Base-by-base conservation (phyloP, 345 rosid genomes). In the Eutrema heterophyllum region DNA sequence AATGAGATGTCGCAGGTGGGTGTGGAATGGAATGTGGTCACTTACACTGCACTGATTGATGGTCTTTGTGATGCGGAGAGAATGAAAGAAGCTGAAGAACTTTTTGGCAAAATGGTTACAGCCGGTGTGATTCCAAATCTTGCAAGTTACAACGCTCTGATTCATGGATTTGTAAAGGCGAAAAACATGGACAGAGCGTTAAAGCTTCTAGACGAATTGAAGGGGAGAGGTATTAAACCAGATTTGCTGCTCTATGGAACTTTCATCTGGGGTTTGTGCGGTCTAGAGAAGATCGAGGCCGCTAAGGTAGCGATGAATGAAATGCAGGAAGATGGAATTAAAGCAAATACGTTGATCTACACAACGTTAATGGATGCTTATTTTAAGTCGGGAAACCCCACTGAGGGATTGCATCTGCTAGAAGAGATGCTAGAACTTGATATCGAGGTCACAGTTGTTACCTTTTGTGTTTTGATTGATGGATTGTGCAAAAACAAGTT, bases 401-500 rank as follows among this genome's bases (percentile, higher is more conserved):
- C 9, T 0, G 88, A 83, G 64, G 96, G 84, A 48, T 80, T 89
- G 58, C 68, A 66, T 65, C 54, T 89, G 36, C 71, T 87, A 5
- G 74, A 76, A 55, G 84, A 86, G 64, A 85, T 85, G 91, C 12
- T 45, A 71, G 75, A 81, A 49, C 70, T 75, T 64, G 79, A 78
- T 60, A 62, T 84, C 29, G 83, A 86, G 72, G 80, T 84, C 68
- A 89, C 93, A n/a, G 76, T 71, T 76, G 87, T 87, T 54, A 89
- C 96, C 5, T 86, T 82, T 40, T 87, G 91, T 40, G 88, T 79
- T 46, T 80, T 87, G 71, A n/a, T 89, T 71, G 91, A 89, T 79
- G 96, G 96, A 52, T 77, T 87, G 79, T 87, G 91, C 79, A 89
- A 89, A 79, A 74, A 57, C 60, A 84, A 85, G 76, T 72, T 84